Evolutionary conservation across 2,329 filamentous ascomycete species (phyloP).

Genomic region (Lecanicillium sp.): DNA sequence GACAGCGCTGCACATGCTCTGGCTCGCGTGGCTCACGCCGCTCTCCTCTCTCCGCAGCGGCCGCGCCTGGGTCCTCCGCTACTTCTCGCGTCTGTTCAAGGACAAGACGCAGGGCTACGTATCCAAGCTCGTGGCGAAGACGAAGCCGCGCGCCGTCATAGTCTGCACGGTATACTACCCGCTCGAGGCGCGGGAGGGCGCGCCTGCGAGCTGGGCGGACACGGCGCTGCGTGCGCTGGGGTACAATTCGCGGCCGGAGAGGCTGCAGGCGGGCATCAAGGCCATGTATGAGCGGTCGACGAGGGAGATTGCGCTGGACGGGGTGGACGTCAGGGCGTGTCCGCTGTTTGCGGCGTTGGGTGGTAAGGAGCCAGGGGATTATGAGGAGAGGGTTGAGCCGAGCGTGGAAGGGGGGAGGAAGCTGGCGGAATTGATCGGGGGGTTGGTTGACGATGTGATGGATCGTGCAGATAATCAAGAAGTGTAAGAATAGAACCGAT

Average conservation of each 20-base stretch:
- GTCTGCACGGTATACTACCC: constrained; percentile 12
- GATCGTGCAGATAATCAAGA: no score
- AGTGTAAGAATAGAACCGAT: background rate
- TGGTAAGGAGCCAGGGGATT: background rate
- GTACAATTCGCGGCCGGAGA: constrained; percentile 2
- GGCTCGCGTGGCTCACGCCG: constrained; percentile 10
- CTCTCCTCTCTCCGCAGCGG: constrained; percentile 8
- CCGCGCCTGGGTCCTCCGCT: constrained; percentile 1
- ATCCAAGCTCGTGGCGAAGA: background rate
- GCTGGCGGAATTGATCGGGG: constrained; percentile 1
- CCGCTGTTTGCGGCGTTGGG: constrained; percentile 1
- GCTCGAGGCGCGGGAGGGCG: background rate
- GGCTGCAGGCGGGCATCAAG: constrained; percentile 4
- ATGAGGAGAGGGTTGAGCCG: constrained; percentile 11
- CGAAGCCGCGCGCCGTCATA: constrained; percentile 4
- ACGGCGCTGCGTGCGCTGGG: constrained; percentile 3
- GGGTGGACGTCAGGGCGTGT: background rate
- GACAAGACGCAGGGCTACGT: background rate
- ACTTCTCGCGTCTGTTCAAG: constrained; percentile 6
- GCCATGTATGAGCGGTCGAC: constrained; percentile 11
- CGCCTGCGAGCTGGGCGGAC: constrained; percentile 7
- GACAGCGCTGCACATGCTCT: constrained; percentile 8
- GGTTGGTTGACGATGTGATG: background rate
- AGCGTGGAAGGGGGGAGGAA: constrained; percentile 8
- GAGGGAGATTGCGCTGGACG: background rate